phyloP scores from a whole-genome alignment of 2,329 filamentous ascomycete species.

The Capronia coronata region DNA sequence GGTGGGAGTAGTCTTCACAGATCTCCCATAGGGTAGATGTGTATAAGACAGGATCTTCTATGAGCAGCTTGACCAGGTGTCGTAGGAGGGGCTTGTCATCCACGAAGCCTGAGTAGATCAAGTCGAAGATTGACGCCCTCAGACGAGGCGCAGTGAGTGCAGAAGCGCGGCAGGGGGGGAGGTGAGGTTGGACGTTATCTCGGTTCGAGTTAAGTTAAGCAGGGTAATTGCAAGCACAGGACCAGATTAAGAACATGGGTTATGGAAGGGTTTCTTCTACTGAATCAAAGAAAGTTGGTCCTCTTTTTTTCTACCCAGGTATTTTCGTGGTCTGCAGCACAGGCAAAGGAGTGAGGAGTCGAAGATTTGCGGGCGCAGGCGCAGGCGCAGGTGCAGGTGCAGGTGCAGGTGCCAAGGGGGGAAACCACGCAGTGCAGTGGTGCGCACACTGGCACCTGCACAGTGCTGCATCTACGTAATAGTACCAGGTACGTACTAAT shows the following conservation, averaged over 20 bases:
- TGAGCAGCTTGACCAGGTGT: neutral
- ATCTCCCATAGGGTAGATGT: too few relatives aligned
- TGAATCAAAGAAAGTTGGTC: too few relatives aligned
- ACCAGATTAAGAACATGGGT: too few relatives aligned
- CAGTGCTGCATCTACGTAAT: too few relatives aligned
- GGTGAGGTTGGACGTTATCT: neutral
- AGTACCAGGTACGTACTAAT: too few relatives aligned
- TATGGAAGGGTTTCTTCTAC: too few relatives aligned
- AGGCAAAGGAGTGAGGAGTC: neutral
- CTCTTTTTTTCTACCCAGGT: too few relatives aligned
- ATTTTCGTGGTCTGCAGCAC: too few relatives aligned
- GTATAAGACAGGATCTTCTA: neutral
- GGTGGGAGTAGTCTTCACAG: too few relatives aligned
- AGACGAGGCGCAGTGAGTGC: slow-evolving; percentile 11
- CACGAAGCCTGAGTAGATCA: slow-evolving; percentile 4
- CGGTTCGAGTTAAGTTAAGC: neutral
- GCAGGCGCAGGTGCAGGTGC: neutral
- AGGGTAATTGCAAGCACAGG: neutral
- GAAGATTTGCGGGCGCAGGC: neutral
- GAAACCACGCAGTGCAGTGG: neutral
- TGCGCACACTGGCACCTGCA: neutral
- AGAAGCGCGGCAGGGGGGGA: neutral
- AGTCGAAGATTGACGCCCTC: slow-evolving; percentile 15
- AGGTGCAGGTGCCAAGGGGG: neutral
- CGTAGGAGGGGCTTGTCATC: neutral